Conservation (phyloP, 2,329 filamentous ascomycete species). For the Ascochyta pisi region DNA sequence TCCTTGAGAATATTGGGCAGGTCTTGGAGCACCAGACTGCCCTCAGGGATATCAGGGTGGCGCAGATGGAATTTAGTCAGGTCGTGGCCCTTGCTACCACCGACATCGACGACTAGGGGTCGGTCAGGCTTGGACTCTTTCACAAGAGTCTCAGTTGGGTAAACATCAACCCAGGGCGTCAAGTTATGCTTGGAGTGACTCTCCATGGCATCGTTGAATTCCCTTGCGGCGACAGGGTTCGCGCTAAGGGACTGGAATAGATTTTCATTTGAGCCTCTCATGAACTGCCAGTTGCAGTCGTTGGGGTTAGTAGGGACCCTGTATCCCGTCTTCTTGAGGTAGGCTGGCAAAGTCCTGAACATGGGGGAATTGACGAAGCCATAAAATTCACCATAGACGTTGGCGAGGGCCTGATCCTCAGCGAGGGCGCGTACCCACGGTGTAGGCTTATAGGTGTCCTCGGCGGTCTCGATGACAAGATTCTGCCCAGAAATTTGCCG, state of each 20-base stretch:
- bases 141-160: constrained; percentile 19
- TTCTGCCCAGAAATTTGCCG: constrained; percentile 20
- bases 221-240: constrained; percentile 16
- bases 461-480: constrained; percentile 16
- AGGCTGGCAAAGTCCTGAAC: constrained; percentile 18
- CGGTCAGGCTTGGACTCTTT: constrained; percentile 11
- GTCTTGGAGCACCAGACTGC: constrained; percentile 54
- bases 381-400: constrained; percentile 19
- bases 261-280: constrained; percentile 18
- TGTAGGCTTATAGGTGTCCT: constrained; percentile 18
- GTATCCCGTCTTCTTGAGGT: constrained; percentile 16
- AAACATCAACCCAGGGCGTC: constrained; percentile 22
- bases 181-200: constrained; percentile 19
- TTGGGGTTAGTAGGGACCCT: constrained; percentile 17
- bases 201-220: constrained; percentile 20
- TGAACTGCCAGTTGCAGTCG: constrained; percentile 20
- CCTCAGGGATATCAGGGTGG: constrained; percentile 31
- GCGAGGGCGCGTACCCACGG: constrained; percentile 17
- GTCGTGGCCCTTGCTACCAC: constrained; percentile 52
- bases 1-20: constrained; percentile 17
- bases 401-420: constrained; percentile 18
- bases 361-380: constrained; percentile 20
- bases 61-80: constrained; percentile 34
- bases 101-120: constrained; percentile 52
- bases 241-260: constrained; percentile 16